Evolutionary conservation across 2,329 filamentous ascomycete species (phyloP), one percentile per base, ranked within the genome.

Genomic region (Colletotrichum scovillei): DNA sequence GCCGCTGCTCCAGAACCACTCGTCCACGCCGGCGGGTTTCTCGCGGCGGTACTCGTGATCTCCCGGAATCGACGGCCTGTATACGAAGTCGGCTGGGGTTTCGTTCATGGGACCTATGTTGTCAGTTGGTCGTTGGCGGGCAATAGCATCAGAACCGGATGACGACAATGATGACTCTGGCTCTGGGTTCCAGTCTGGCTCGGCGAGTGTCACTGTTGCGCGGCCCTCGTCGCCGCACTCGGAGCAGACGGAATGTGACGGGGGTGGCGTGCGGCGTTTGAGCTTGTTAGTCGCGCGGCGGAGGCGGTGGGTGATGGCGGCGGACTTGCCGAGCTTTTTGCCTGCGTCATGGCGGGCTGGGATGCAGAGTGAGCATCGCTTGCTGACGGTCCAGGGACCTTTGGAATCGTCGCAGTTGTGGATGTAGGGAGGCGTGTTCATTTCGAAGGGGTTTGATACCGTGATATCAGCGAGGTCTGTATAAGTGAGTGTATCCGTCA

Each of bases 211-310:
- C 6, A 59, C 11, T 4, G 14, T 30, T 14, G 32, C 24, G 12
- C 60, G 28, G 19, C 70, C 67, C 4, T 32, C 14, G 9, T 11
- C 16, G 46, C 60, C 60, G 58, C 70, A 73, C 5, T 22, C 60
- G 26, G 22, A 57, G 35, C 67, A 73, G 12, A 66, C 53, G 35
- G 67, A 63, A 11, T 22, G 46, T 6, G n/a, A 16, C 2, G 19
- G 16, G 14, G 28, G 4, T n/a, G 30, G 46, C 14, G 19, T 19
- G 24, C 16, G 16, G 19, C 42, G 19, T 49, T 22, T 49, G 19
- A 49, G 28, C 12, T 14, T 46, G 24, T n/a, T 35, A 24, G 69
- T 11, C 3, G 30, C 8, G 56, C 46, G 14, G 3, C 30, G 12
- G 19, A 71, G 28, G 14, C 62, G 56, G 22, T 30, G 53, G 24